Base-by-base conservation (phyloP, 306 rosid genomes). In the Vachellia pachyceras region DNA sequence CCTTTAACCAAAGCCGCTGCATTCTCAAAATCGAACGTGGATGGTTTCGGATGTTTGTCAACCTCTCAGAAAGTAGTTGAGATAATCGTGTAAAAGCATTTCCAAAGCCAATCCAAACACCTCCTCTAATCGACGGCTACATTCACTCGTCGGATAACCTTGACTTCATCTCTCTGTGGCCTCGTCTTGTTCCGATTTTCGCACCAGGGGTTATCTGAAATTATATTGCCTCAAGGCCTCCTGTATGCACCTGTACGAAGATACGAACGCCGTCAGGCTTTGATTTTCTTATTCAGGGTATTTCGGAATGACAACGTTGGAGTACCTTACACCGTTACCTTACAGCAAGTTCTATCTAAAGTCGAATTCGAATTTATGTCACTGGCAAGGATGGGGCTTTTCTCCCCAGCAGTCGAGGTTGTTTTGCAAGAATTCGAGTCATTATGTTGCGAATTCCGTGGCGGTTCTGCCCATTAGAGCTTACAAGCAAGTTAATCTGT, bases 41-140 rank as follows among this genome's bases (percentile, higher is more conserved):
- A 87, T 89, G 77, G 94, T n/a, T n/a, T n/a, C n/a, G n/a, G n/a
- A n/a, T n/a, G n/a, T n/a, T n/a, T n/a, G n/a, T n/a, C n/a, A n/a
- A n/a, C n/a, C n/a, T n/a, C n/a, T n/a, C n/a, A n/a, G n/a, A n/a
- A n/a, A n/a, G n/a, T n/a, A n/a, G n/a, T n/a, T n/a, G n/a, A n/a
- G n/a, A n/a, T n/a, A n/a, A n/a, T n/a, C n/a, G n/a, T n/a, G n/a
- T n/a, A n/a, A n/a, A n/a, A n/a, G n/a, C n/a, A n/a, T n/a, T n/a
- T n/a, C n/a, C n/a, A n/a, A n/a, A n/a, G n/a, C n/a, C n/a, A n/a
- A n/a, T n/a, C n/a, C n/a, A n/a, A n/a, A n/a, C n/a, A n/a, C n/a
- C n/a, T n/a, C n/a, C n/a, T n/a, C 49, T 55, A 60, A 95, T 89
- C 95, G 13, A 91, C 97, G 92, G 93, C 35, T n/a, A 2, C 1